Conservation (phyloP, 768 basidiomycete genomes). For the Tricholoma furcatifolium region DNA sequence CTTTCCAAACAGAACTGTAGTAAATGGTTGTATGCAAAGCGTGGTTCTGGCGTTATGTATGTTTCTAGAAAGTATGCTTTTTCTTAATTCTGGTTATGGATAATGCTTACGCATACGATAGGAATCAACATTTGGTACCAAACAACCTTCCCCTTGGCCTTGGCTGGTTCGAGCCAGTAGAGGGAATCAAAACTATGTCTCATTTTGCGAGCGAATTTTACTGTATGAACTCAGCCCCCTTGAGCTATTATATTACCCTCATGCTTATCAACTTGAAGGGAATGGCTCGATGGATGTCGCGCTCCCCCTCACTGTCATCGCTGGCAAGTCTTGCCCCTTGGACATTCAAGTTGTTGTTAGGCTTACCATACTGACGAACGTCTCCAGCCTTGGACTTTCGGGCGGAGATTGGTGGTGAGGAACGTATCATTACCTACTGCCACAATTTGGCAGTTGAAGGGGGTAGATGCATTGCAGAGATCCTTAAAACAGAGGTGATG, state of each 20-base stretch:
- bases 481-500: slow-evolving; percentile 62
- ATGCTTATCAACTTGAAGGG: neutral
- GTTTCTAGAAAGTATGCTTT: slow-evolving; percentile 28
- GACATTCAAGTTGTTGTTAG: neutral
- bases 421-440: slow-evolving; percentile 68
- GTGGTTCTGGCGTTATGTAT: slow-evolving; percentile 54
- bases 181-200: slow-evolving; percentile 53
- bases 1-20: slow-evolving; percentile 54
- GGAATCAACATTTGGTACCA: neutral
- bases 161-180: slow-evolving; percentile 62
- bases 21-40: slow-evolving; percentile 68
- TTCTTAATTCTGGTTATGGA: neutral
- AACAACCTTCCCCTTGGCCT: slow-evolving; percentile 4
- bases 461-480: slow-evolving; percentile 55
- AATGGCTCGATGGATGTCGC: slow-evolving; percentile 1
- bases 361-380: neutral
- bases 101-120: neutral
- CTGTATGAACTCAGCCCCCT: neutral
- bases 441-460: slow-evolving; percentile 67
- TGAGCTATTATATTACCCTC: neutral
- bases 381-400: slow-evolving; percentile 68
- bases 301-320: neutral
- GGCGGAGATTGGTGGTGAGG: slow-evolving; percentile 71
- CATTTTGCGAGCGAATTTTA: slow-evolving; percentile 27
- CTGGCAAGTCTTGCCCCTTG: neutral